phyloP scores from a whole-genome alignment of 1,139 yeast species.

The Diutina rugosa region DNA sequence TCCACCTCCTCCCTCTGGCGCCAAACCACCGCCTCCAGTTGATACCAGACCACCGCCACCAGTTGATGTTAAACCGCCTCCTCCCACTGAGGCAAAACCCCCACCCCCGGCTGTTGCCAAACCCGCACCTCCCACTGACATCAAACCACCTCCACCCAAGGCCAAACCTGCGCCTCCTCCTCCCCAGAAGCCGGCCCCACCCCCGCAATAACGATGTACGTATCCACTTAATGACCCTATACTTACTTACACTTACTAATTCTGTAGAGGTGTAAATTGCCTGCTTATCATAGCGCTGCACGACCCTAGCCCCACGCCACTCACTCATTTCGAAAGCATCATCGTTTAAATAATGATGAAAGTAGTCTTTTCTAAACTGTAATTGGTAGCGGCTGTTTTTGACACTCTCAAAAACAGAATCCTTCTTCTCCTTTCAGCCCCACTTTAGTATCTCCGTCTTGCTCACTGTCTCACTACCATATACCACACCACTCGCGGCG shows the following conservation, averaged over 20 bases:
- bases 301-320: too few species aligned
- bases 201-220: slow-evolving; percentile 1
- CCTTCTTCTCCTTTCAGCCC: too few species aligned
- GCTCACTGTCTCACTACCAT: neutral
- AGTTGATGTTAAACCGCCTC: slow-evolving; percentile 2
- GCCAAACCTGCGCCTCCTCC: neutral
- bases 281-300: too few species aligned
- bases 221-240: neutral
- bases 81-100: slow-evolving; percentile 3
- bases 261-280: neutral
- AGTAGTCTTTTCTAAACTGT: too few species aligned
- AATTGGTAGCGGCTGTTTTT: too few species aligned
- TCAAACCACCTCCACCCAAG: slow-evolving; percentile 5
- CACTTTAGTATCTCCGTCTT: too few species aligned
- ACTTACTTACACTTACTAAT: neutral
- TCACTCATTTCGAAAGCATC: too few species aligned
- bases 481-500: neutral
- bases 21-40: slow-evolving; percentile 3
- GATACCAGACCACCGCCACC: neutral
- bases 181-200: slow-evolving; percentile 2
- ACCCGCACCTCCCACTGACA: slow-evolving; percentile 4
- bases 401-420: neutral
- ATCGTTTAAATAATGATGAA: too few species aligned
- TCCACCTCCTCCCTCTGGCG: slow-evolving; percentile 4
- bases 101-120: slow-evolving; percentile 4